Percentiles rank a stretch among this genome's conserved stretches.
These are phyloP conservation scores for Aristolochia contorta DNA, from an alignment of 164 flowering plant genomes.

Conservation along the genomic window DNA sequence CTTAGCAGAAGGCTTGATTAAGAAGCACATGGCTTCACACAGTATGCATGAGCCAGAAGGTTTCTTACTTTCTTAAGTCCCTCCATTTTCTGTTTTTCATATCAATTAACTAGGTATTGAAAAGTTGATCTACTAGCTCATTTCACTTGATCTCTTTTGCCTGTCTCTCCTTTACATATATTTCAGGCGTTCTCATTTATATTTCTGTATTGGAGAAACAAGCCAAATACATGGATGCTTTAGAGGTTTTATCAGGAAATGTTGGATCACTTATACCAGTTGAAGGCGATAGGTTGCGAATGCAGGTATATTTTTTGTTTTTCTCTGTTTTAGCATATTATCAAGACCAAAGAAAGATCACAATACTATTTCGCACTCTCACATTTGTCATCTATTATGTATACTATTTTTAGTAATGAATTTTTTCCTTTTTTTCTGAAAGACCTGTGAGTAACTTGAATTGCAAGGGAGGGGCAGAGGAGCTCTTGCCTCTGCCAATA, in stretches of 20 bases:
- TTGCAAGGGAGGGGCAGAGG: no score
- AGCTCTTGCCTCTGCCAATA: no score
- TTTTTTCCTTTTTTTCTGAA: no score
- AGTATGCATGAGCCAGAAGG: constrained; percentile 96
- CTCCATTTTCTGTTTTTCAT: not conserved
- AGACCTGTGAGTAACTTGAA: no score
- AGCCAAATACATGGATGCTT: constrained; percentile 65
- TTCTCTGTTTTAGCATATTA: no score
- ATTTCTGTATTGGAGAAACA: constrained; percentile 84
- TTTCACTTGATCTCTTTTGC: not conserved
- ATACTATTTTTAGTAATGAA: no score
- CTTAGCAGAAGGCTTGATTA: constrained; percentile 85
- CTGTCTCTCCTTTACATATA: not conserved
- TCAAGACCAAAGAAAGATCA: no score
- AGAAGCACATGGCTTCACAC: constrained; percentile 81
- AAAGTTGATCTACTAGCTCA: not conserved
- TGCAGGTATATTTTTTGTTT: constrained; percentile 60
- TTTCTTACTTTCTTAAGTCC: constrained; percentile 13
- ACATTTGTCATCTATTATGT: no score
- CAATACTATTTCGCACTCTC: no score
- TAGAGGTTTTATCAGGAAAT: constrained; percentile 70
- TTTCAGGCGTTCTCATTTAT: constrained; percentile 77
- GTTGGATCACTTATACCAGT: constrained; percentile 67
- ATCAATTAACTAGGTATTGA: not conserved
- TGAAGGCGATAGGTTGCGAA: constrained; percentile 77